A percentile compares a stretch with the other conserved stretches of the same genome.
Evolutionary conservation across 2,329 filamentous ascomycete genomes (phyloP).

Genomic region (Fusarium longipes): DNA sequence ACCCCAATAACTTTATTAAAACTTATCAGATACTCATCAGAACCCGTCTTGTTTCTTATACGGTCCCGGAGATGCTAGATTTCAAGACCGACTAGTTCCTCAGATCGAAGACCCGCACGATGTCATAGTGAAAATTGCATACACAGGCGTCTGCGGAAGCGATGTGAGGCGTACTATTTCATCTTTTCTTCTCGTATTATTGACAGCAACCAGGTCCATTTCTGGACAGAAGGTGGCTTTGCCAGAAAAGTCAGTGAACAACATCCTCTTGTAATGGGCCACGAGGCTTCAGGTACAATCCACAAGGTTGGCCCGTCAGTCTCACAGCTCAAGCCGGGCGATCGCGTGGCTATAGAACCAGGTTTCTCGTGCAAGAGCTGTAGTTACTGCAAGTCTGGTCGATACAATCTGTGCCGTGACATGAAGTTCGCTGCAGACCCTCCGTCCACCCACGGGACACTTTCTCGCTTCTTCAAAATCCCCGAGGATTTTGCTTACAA

Average conservation of each 20-base stretch:
- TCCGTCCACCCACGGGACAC: constrained; percentile 82
- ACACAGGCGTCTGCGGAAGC: constrained; percentile 46
- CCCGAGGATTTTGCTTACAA: constrained; percentile 94
- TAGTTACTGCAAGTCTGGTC: constrained; percentile 78
- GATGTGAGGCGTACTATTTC: constrained; percentile 28
- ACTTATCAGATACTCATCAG: neutral
- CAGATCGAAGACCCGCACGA: constrained; percentile 43
- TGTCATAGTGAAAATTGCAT: constrained; percentile 40
- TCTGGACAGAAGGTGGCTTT: constrained; percentile 87
- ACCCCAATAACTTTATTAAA: no score
- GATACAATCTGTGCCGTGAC: constrained; percentile 87
- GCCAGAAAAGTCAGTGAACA: constrained; percentile 80
- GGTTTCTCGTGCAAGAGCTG: constrained; percentile 87
- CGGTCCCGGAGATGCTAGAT: constrained; percentile 34
- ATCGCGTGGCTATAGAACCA: constrained; percentile 92
- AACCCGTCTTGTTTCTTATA: constrained; percentile 43
- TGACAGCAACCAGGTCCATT: constrained; percentile 70
- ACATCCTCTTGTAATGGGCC: constrained; percentile 80
- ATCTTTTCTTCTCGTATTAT: neutral
- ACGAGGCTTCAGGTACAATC: constrained; percentile 78
- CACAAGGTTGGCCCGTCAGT: constrained; percentile 74
- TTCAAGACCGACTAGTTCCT: constrained; percentile 37
- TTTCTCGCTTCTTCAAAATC: constrained; percentile 84
- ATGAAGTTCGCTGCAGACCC: constrained; percentile 95
- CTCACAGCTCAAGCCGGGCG: constrained; percentile 72